Base-by-base conservation (phyloP, 106 monocot species). In the Agapanthus africanus region DNA sequence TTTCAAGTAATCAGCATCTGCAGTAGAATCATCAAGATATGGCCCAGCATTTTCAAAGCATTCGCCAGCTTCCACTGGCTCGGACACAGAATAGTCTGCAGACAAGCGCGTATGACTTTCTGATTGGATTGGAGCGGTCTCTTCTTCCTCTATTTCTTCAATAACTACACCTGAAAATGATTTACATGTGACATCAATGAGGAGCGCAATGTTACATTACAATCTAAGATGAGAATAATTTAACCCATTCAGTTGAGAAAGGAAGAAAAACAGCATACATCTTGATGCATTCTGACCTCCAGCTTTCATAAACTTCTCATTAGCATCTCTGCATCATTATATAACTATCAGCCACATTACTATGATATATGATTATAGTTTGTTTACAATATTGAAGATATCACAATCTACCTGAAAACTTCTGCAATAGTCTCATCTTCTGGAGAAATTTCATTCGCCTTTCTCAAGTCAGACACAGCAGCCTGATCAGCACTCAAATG, bases 351-450 rank as follows among this genome's bases (percentile, higher is more conserved):
- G 9, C 16, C 68, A 68, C 21, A 65, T 34, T 47, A 2, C 4
- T 68, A 49, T 34, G 0, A 68, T 16, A n/a, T n/a, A 66, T 25
- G n/a, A n/a, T 42, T 15, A n/a, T 50, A 8, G 18, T 14, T 2
- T 50, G 3, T 46, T 50, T 35, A 68, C 23, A 33, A 7, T 50
- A 68, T 0, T 23, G 4, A 68, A 37, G 28, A 65, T 32, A 46
- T 49, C 47, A 22, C 18, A 7, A 47, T 30, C 28, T 79, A 99
- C 99, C 87, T 85, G 37, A 90, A 74, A 25, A 77, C 80, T 64
- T 75, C 87, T 68, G 79, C 80, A 76, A 99, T 85, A 44, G 99
- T 99, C 70, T 93, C 99, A 83, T 99, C 99, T 33, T 93, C 99
- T 51, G 90, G 92, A 27, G 90, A 93, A 68, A 83, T 40, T 76